A percentile compares a stretch with the other conserved stretches of the same genome.
These are phyloP conservation scores for Peronospora belbahrii DNA, from an alignment of 352 stramenopile genomes.

Conservation along the genomic window DNA sequence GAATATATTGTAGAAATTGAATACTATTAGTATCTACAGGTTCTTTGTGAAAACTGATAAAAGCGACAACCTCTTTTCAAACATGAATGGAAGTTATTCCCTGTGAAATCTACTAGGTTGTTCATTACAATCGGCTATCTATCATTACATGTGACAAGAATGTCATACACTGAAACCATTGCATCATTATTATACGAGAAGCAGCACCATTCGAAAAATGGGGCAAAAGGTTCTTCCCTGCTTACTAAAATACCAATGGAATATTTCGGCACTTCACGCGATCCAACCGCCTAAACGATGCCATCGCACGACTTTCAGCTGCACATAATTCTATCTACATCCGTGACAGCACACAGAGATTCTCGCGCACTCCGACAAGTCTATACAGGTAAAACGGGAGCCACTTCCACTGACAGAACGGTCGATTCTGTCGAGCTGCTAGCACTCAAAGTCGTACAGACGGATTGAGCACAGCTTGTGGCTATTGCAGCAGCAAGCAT, in stretches of 20 bases:
- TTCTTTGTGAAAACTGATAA: no score
- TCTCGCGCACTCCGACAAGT: background rate
- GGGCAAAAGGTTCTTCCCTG: background rate
- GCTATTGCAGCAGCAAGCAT: conserved; percentile 35
- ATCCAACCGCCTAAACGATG: conserved; percentile 9
- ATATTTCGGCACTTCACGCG: conserved; percentile 16
- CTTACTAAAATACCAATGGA: conserved; percentile 33
- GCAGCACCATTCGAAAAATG: background rate
- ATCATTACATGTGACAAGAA: no score
- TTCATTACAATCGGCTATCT: no score
- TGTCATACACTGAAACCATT: no score
- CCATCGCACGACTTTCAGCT: conserved; percentile 9
- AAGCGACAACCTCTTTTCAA: no score
- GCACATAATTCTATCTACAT: conserved; percentile 30
- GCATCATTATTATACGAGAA: background rate
- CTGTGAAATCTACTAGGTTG: no score
- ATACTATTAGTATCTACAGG: no score
- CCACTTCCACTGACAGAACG: conserved; percentile 14
- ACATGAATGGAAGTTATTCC: no score
- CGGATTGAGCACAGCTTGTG: conserved; percentile 19
- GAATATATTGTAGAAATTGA: no score
- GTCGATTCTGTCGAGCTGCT: conserved; percentile 13
- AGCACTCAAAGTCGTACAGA: conserved; percentile 2
- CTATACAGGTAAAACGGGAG: conserved; percentile 22
- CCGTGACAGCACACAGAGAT: conserved; percentile 6